Percentiles rank a stretch among this genome's conserved stretches.
Evolutionary conservation across 1,139 yeast genomes (phyloP).

Genomic region (Debaryomyces udenii): DNA sequence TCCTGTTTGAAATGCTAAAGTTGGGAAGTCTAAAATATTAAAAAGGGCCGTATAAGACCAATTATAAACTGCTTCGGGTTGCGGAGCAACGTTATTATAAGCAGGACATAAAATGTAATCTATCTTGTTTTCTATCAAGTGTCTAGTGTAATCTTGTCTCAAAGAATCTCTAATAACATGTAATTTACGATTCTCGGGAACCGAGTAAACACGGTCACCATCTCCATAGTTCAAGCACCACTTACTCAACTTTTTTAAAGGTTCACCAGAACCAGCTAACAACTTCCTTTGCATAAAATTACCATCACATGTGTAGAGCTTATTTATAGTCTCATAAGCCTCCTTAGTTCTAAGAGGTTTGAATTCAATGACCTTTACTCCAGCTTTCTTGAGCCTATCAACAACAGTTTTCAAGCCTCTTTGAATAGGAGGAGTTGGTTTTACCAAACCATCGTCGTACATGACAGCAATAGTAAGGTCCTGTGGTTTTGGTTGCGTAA

Average conservation of each 20-base stretch:
- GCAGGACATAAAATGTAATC: conserved; percentile 73
- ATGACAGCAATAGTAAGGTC: conserved; percentile 41
- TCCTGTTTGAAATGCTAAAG: conserved; percentile 64
- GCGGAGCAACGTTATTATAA: conserved; percentile 73
- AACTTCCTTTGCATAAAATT: conserved; percentile 54
- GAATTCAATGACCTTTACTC: conserved; percentile 43
- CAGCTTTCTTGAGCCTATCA: conserved; percentile 32
- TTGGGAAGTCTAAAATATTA: conserved; percentile 66
- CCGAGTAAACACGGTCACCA: conserved; percentile 49
- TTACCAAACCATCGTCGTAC: conserved; percentile 43
- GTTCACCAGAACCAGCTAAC: conserved; percentile 67
- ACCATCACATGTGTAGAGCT: conserved; percentile 62
- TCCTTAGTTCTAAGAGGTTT: conserved; percentile 53
- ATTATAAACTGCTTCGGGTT: conserved; percentile 62
- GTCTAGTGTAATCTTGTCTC: conserved; percentile 57
- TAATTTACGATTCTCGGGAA: conserved; percentile 51
- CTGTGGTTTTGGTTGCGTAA: conserved; percentile 45
- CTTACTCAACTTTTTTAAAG: conserved; percentile 59
- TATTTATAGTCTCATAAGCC: conserved; percentile 54
- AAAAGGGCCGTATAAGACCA: conserved; percentile 79
- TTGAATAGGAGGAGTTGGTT: conserved; percentile 59
- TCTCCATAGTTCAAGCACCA: conserved; percentile 62
- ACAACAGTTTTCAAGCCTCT: conserved; percentile 35
- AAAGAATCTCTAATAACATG: conserved; percentile 54
- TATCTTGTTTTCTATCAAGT: conserved; percentile 55